Conservation (phyloP, 2,329 filamentous ascomycete species). For the Aspergillus quadrilineatus region DNA sequence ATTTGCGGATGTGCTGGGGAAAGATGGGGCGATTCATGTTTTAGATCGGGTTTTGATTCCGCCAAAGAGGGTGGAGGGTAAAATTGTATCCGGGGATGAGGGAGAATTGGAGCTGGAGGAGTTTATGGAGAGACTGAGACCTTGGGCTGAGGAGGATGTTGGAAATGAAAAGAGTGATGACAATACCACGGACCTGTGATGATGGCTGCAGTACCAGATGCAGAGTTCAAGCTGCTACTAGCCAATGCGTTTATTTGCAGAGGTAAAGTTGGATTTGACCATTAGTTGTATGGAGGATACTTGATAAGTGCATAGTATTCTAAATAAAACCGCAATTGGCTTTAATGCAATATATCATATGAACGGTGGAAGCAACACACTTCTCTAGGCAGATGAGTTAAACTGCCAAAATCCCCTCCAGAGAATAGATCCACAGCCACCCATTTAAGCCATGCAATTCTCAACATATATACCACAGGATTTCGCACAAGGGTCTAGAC, state of each 20-base stretch:
- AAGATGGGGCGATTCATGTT: slow-evolving; percentile 81
- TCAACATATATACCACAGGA: slow-evolving; percentile 13
- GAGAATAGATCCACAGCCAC: background rate
- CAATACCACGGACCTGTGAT: no score
- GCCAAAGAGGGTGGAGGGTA: slow-evolving; percentile 51
- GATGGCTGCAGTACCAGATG: no score
- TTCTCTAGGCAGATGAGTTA: slow-evolving; percentile 3
- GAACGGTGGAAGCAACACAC: background rate
- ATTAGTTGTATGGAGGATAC: background rate
- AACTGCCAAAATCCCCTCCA: background rate
- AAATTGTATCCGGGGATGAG: slow-evolving; percentile 1
- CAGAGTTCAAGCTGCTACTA: no score
- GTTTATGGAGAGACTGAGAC: slow-evolving; percentile 21
- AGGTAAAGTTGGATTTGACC: no score
- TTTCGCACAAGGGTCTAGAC: background rate
- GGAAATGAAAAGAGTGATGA: background rate
- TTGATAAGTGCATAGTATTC: background rate
- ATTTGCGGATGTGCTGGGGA: slow-evolving; percentile 68
- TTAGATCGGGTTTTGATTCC: slow-evolving; percentile 73
- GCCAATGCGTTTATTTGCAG: background rate
- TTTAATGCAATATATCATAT: background rate
- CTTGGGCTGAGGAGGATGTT: slow-evolving; percentile 16
- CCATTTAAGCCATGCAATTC: background rate
- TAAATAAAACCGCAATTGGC: background rate
- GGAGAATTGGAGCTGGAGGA: slow-evolving; percentile 22